Evolutionary conservation across 2,329 filamentous ascomycete genomes (phyloP), one percentile per base, ranked within the genome.

Genomic region (Neonectria coccinea): DNA sequence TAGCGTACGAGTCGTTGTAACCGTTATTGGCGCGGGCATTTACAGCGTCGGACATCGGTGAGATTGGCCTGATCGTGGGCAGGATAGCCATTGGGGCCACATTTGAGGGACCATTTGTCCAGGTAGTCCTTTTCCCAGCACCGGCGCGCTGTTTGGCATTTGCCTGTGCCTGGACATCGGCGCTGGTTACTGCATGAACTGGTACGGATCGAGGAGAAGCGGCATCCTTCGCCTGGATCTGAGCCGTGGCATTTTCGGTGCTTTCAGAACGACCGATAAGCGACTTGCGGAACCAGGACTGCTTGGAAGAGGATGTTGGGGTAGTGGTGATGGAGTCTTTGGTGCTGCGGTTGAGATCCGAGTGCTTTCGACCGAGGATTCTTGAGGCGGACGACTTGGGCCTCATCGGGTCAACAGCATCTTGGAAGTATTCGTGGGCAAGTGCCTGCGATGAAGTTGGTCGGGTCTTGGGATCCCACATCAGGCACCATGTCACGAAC

Each of bases 401-500:
- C 59, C 94, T 86, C 58, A 97, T 82, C 14, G 96, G 96, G 78
- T 99, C 96, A 55, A 97, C 89, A 2, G 96, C 96, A 80, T 98
- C 96, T 36, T 86, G 80, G 74, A 99, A 99, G 80, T 97, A 99
- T 71, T 97, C 95, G 78, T 99, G 96, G 42, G 92, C 92, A 70
- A 99, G 82, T n/a, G 96, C 95, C 79, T 99, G 94, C 0, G 91
- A 90, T 2, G 95, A 97, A 4, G 94, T 98, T 48, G 96, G 96
- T 65, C 96, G 88, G 75, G 84, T 89, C 82, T 94, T 97, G 11
- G 96, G 96, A 79, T 99, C 96, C 96, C 96, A 99, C 92, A 98
- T 96, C 70, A 99, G 81, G 80, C 96, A 99, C 94, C 94, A 97
- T 16, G 96, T 99, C 64, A 99, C 96, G 75, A 99, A 98, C 64